A percentile compares a stretch with the other conserved stretches of the same genome.
These are phyloP conservation scores for Warburgia ugandensis DNA, from an alignment of 164 flowering plant species.

Conservation along the genomic window DNA sequence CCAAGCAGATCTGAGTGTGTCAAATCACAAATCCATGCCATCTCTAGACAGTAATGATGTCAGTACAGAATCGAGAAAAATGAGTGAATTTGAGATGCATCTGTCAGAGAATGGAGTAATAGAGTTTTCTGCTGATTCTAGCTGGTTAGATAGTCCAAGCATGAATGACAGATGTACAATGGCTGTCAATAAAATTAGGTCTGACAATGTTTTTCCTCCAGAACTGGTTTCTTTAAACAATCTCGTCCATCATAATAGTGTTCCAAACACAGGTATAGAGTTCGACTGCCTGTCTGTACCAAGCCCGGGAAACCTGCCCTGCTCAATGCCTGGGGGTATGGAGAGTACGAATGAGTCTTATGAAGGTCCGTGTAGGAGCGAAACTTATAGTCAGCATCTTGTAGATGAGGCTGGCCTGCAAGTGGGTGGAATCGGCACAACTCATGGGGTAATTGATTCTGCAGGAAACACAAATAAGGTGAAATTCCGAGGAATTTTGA, in stretches of 20 bases:
- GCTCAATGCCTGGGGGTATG: slow-evolving; percentile 5
- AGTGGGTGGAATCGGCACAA: not conserved
- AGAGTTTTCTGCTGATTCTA: slow-evolving; percentile 3
- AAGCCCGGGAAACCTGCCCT: not conserved
- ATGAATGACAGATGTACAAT: not conserved
- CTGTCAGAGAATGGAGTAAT: not conserved
- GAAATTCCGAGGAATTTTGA: not conserved
- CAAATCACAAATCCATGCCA: not conserved
- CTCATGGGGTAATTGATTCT: slow-evolving; percentile 2
- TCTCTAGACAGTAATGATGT: slow-evolving; percentile 4
- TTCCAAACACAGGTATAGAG: not conserved
- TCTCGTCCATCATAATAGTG: not conserved
- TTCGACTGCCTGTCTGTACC: not conserved
- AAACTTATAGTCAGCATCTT: slow-evolving; percentile 2
- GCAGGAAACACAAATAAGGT: slow-evolving; percentile 10
- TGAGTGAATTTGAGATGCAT: not conserved
- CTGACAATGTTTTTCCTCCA: not conserved
- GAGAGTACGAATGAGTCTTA: slow-evolving; percentile 1
- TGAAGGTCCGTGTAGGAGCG: not conserved
- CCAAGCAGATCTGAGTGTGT: slow-evolving; percentile 4
- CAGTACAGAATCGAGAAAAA: not conserved
- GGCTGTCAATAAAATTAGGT: not conserved
- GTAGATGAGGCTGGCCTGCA: slow-evolving; percentile 6
- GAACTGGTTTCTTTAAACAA: not conserved
- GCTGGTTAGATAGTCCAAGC: not conserved